Conservation (phyloP, 345 rosid genomes). For the Linum trigynum region DNA sequence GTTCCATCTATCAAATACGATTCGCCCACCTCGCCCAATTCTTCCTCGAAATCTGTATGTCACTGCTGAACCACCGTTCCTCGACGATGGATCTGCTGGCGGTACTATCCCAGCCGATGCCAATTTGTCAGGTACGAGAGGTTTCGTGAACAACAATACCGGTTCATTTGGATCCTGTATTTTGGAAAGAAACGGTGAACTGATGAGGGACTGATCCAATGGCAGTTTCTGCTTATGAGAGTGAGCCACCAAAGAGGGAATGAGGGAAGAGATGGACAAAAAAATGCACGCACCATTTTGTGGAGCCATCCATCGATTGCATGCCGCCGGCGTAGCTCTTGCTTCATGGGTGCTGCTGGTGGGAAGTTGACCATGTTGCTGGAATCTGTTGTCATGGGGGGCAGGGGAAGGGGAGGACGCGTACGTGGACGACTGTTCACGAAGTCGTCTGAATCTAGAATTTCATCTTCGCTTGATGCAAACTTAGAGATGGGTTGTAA, state of each 20-base stretch:
- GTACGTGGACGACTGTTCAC: slow-evolving; percentile 44
- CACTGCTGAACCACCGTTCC: slow-evolving; percentile 27
- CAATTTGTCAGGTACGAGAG: slow-evolving; percentile 80
- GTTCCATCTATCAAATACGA: slow-evolving; percentile 90
- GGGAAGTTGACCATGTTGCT: slow-evolving; percentile 31
- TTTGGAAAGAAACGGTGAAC: neutral
- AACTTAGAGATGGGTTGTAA: slow-evolving; percentile 52
- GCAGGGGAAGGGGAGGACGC: slow-evolving; percentile 29
- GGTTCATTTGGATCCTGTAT: slow-evolving; percentile 92
- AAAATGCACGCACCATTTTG: slow-evolving; percentile 44
- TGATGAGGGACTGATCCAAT: neutral
- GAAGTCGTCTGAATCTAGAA: slow-evolving; percentile 77
- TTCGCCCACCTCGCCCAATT: slow-evolving; percentile 93
- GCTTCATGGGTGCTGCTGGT: slow-evolving; percentile 42
- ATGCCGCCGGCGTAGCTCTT: slow-evolving; percentile 63
- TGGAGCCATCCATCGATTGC: slow-evolving; percentile 68
- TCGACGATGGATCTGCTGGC: slow-evolving; percentile 43
- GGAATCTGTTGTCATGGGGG: slow-evolving; percentile 36
- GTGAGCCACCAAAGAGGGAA: neutral
- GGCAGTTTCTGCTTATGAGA: neutral
- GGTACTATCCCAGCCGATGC: slow-evolving; percentile 78
- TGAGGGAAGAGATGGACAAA: neutral
- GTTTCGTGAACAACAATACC: slow-evolving; percentile 74
- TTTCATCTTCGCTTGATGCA: slow-evolving; percentile 83
- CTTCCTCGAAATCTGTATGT: slow-evolving; percentile 67